Conservation (phyloP, 495 filamentous ascomycete species). For the Penicillium alfredii region DNA sequence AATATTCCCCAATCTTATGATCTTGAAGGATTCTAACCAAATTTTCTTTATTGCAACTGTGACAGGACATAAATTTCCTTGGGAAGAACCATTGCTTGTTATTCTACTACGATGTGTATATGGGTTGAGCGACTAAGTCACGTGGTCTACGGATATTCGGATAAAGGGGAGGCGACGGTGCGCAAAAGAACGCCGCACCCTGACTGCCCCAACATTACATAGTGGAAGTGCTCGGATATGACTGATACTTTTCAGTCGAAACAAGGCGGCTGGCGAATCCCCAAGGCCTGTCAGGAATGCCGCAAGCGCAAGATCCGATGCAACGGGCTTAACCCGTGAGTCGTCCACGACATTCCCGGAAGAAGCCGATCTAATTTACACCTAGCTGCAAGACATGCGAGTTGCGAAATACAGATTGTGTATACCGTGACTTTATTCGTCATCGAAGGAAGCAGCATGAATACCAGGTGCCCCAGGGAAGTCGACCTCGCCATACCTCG, state of each 20-base stretch:
- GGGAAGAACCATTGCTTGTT: no score
- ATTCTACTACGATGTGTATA: no score
- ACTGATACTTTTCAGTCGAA: conserved; percentile 17
- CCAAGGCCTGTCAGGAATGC: conserved; percentile 42
- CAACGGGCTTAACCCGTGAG: conserved; percentile 35
- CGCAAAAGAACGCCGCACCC: no score
- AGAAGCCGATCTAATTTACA: conserved; percentile 1
- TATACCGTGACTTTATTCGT: conserved; percentile 38
- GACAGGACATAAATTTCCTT: no score
- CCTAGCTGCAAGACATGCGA: conserved; percentile 38
- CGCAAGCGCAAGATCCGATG: conserved; percentile 42
- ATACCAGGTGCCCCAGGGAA: conserved; percentile 6
- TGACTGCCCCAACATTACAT: no score
- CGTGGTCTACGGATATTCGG: no score
- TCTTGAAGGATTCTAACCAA: no score
- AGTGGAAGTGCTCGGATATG: conserved; percentile 27
- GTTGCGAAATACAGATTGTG: conserved; percentile 27
- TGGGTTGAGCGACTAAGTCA: no score
- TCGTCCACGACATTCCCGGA: neutral
- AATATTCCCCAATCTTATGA: no score
- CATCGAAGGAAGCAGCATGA: conserved; percentile 35
- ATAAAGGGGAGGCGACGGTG: no score
- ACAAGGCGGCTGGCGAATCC: conserved; percentile 31
- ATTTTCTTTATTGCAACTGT: no score
- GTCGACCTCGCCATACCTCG: conserved; percentile 8